A percentile compares a stretch with the other conserved stretches of the same genome.
These are phyloP conservation scores for Cryptococcus sp. DNA, from an alignment of 1,284 basidiomycete genomes.

Conservation along the genomic window DNA sequence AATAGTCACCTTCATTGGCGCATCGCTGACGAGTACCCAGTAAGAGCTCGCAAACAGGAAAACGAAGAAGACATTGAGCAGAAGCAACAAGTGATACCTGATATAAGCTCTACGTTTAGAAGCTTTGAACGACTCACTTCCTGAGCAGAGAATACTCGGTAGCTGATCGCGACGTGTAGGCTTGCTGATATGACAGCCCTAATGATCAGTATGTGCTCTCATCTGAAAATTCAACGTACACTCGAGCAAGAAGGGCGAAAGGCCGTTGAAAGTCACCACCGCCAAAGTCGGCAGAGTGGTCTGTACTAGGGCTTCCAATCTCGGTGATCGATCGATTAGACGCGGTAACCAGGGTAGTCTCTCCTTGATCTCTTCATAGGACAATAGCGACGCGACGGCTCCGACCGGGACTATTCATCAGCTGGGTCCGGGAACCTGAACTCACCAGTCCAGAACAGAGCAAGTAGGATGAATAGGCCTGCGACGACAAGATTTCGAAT, in stretches of 20 bases:
- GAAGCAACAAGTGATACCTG: conserved; percentile 89
- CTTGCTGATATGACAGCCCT: conserved; percentile 84
- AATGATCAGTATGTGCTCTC: background rate
- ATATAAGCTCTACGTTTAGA: conserved; percentile 1
- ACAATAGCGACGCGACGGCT: conserved; percentile 76
- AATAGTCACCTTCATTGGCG: conserved; percentile 55
- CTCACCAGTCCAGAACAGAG: conserved; percentile 71
- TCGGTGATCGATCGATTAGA: conserved; percentile 72
- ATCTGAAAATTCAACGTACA: conserved; percentile 51
- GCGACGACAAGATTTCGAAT: conserved; percentile 68
- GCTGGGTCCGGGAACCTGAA: background rate
- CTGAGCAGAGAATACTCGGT: conserved; percentile 89
- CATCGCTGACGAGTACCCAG: conserved; percentile 79
- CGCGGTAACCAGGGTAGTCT: conserved; percentile 72
- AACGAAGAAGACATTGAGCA: conserved; percentile 93
- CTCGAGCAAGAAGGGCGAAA: conserved; percentile 84
- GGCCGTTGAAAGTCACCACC: conserved; percentile 82
- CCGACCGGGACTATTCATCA: conserved; percentile 64
- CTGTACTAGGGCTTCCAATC: conserved; percentile 80
- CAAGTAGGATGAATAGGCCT: conserved; percentile 61
- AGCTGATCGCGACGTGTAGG: conserved; percentile 80
- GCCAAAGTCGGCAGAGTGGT: conserved; percentile 88
- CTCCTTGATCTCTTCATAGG: conserved; percentile 87
- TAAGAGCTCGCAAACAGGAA: conserved; percentile 88
- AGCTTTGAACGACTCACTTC: conserved; percentile 58